Percentiles rank a stretch among this genome's conserved stretches.
Evolutionary conservation across 805 yeast genomes (phyloP).

Genomic region (Candida verbasci): DNA sequence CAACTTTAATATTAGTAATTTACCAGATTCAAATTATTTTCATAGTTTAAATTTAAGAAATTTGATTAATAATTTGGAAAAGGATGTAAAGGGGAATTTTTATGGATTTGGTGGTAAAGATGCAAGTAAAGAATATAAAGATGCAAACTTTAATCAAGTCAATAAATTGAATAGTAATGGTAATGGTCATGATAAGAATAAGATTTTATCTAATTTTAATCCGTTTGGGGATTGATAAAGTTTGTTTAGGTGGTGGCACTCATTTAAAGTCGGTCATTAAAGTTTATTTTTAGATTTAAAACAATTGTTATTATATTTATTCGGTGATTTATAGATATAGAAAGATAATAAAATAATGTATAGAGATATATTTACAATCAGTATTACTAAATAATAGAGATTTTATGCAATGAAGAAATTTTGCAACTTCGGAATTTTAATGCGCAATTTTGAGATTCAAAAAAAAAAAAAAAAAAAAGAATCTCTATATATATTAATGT

Average conservation of each 20-base stretch:
- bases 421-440: too few relatives aligned
- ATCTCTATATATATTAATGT: slow-evolving; percentile 13
- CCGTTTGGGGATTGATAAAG: slow-evolving; percentile 19
- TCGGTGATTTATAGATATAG: neutral
- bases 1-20: slow-evolving; percentile 37
- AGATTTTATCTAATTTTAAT: slow-evolving; percentile 20
- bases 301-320: neutral
- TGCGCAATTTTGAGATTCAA: too few relatives aligned
- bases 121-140: neutral
- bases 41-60: slow-evolving; percentile 48
- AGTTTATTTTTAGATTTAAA: too few relatives aligned
- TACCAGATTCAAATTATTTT: slow-evolving; percentile 44
- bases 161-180: neutral
- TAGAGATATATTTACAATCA: neutral
- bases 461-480: too few relatives aligned
- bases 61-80: slow-evolving; percentile 40
- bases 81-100: slow-evolving; percentile 38
- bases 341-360: neutral
- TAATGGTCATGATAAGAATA: slow-evolving; percentile 1
- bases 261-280: too few relatives aligned
- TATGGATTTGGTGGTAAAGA: slow-evolving; percentile 30
- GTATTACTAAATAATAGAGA: neutral
- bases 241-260: neutral
- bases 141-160: neutral
- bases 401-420: neutral